Percentiles rank a stretch among this genome's conserved stretches.
These are phyloP conservation scores for Leccinum subgranulosum DNA, from an alignment of 768 basidiomycete species.

Conservation along the genomic window DNA sequence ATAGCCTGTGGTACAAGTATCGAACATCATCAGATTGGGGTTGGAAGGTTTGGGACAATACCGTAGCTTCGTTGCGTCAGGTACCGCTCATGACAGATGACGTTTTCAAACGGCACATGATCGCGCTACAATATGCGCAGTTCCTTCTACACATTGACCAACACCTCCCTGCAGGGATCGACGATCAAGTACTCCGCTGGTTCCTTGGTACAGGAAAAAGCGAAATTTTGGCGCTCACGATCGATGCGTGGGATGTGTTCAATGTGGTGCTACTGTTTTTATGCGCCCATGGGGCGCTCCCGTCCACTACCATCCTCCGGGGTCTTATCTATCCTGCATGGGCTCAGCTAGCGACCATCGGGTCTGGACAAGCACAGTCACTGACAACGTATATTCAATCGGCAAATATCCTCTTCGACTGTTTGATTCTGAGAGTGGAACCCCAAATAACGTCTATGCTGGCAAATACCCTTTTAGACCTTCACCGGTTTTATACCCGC, in stretches of 20 bases:
- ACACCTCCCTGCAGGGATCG: constrained; percentile 69
- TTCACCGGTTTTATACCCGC: constrained; percentile 67
- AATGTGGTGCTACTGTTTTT: constrained; percentile 56
- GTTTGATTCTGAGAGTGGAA: constrained; percentile 55
- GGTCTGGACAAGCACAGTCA: constrained; percentile 36
- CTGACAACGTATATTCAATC: constrained; percentile 54
- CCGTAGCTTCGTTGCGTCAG: constrained; percentile 69
- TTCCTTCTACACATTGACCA: constrained; percentile 75
- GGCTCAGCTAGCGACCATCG: constrained; percentile 49
- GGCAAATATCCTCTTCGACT: constrained; percentile 60
- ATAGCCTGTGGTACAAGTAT: constrained; percentile 81
- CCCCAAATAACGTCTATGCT: constrained; percentile 36
- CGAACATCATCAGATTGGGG: constrained; percentile 71
- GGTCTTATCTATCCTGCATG: constrained; percentile 81
- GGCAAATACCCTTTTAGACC: constrained; percentile 54
- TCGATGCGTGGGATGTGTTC: constrained; percentile 67
- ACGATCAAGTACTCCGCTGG: constrained; percentile 70
- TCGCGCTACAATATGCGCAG: constrained; percentile 62
- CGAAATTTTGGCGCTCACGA: constrained; percentile 55
- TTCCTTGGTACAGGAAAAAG: constrained; percentile 63
- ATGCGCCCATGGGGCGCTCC: constrained; percentile 64
- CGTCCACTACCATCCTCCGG: constrained; percentile 66
- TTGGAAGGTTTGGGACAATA: constrained; percentile 83
- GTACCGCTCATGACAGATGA: constrained; percentile 56
- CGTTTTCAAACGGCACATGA: constrained; percentile 41